Percentiles rank a stretch among this genome's conserved stretches.
Conservation (phyloP, 2,329 filamentous ascomycete genomes). For the Aureobasidium vineae region DNA sequence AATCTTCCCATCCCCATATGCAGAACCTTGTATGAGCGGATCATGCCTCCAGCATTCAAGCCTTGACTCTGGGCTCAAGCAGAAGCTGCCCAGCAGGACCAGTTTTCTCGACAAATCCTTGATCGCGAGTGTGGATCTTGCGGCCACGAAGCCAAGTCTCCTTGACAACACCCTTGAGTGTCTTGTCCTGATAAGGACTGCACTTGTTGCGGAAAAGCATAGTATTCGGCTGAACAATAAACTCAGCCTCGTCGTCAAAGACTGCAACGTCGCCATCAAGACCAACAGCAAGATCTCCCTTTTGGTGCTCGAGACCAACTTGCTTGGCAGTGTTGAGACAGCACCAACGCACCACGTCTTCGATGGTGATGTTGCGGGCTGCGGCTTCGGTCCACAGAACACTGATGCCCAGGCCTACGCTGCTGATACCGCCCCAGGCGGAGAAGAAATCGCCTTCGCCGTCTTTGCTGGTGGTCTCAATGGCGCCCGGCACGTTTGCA, state of each 20-base stretch:
- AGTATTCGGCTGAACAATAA: slow-evolving; percentile 65
- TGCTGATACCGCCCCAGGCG: slow-evolving; percentile 95
- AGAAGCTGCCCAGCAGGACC: slow-evolving; percentile 52
- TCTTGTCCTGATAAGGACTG: slow-evolving; percentile 82
- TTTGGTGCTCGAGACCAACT: slow-evolving; percentile 76
- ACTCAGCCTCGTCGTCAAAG: slow-evolving; percentile 81
- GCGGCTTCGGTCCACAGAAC: slow-evolving; percentile 78
- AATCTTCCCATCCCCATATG: background rate
- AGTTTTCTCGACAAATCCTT: slow-evolving; percentile 59
- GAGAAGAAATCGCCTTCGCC: slow-evolving; percentile 82
- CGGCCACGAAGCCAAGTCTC: slow-evolving; percentile 83
- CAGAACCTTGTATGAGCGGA: background rate
- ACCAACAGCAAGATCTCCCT: slow-evolving; percentile 77
- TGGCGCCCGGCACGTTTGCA: slow-evolving; percentile 57
- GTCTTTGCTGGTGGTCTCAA: slow-evolving; percentile 37
- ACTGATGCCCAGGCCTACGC: slow-evolving; percentile 85
- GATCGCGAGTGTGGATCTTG: slow-evolving; percentile 70
- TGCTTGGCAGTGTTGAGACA: slow-evolving; percentile 82
- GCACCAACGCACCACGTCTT: slow-evolving; percentile 83
- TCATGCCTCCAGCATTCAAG: background rate
- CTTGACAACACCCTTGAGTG: slow-evolving; percentile 71
- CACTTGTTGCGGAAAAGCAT: slow-evolving; percentile 96
- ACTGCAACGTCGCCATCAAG: slow-evolving; percentile 90
- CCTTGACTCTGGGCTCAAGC: slow-evolving; percentile 44
- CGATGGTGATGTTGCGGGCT: slow-evolving; percentile 57